Evolutionary conservation across 2,329 filamentous ascomycete genomes (phyloP).

Genomic region (Colletotrichum truncatum): DNA sequence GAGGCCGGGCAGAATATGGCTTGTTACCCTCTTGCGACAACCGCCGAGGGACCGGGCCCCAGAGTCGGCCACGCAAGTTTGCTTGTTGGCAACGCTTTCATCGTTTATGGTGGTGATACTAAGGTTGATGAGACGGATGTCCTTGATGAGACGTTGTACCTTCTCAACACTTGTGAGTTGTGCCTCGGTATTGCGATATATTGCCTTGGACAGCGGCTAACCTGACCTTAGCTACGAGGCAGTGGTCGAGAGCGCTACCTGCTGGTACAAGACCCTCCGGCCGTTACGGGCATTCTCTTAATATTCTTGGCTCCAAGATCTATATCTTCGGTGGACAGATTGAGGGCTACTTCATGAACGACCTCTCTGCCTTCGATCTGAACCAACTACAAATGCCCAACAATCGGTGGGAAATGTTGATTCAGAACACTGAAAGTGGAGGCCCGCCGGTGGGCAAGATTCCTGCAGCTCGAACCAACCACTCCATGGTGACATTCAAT

Average conservation of each 20-base stretch:
- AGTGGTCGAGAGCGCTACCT: conserved; percentile 95
- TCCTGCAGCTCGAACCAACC: conserved; percentile 92
- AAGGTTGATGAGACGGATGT: conserved; percentile 94
- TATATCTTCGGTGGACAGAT: conserved; percentile 98
- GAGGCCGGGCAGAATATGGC: conserved; percentile 88
- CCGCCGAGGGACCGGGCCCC: conserved; percentile 92
- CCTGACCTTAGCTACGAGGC: conserved; percentile 78
- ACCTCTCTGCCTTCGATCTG: conserved; percentile 92
- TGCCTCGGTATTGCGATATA: not conserved
- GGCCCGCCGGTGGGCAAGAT: conserved; percentile 67
- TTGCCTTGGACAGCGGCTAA: not conserved
- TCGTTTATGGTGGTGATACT: conserved; percentile 97
- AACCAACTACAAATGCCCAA: conserved; percentile 92
- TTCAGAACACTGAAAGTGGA: conserved; percentile 75
- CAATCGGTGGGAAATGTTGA: conserved; percentile 95
- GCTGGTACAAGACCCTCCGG: conserved; percentile 86
- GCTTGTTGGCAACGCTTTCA: conserved; percentile 97
- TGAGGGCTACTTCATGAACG: conserved; percentile 98
- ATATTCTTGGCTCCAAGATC: conserved; percentile 96
- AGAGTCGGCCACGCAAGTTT: conserved; percentile 94
- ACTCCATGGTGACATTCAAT: conserved; percentile 89
- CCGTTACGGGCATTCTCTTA: conserved; percentile 94
- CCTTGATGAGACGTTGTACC: conserved; percentile 93
- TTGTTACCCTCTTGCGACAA: conserved; percentile 91
- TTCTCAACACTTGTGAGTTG: conserved; percentile 93